Evolutionary conservation across 2,329 filamentous ascomycete species (phyloP), one percentile per base, ranked within the genome.

Genomic region (Neofusicoccum ribis): DNA sequence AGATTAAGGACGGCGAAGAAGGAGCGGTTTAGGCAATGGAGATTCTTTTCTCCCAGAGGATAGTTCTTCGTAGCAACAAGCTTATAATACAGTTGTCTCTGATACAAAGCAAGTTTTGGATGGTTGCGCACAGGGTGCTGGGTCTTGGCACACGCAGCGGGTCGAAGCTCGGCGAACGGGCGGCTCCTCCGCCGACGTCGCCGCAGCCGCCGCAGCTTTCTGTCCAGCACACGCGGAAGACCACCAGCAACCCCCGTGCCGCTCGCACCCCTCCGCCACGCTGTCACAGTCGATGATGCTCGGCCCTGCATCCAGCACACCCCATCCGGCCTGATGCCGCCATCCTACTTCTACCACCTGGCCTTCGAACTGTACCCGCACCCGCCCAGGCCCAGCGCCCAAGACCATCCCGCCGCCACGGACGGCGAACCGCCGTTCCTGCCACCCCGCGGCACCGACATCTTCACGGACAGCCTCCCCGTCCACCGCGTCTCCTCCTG

Each of bases 291-390:
- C 15, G 6, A 51, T 46, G 20, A 52, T 52, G 47, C 49, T 63
- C 39, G 37, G 46, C 27, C 49, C n/a, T 7, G 17, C 27, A 46
- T 43, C 37, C 27, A 8, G 9, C 5, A 17, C 20, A 44, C 2
- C 14, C 37, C 12, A n/a, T 20, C 47, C 27, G 50, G 60, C 49
- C 60, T 63, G 37, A 63, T 63, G 60, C 47, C 60, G 85, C 84
- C 84, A 74, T 82, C 84, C 59, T 88, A 87, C 74, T 88, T 88
- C 75, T 89, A 87, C 72, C 86, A 89, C 71, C 74, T 89, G 66
- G 81, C 80, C 68, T 81, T 89, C 70, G 86, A 89, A 81, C 77
- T 89, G 17, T 82, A 86, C 70, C 74, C 81, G 68, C 78, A 73
- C 15, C 72, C 73, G 34, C 68, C 69, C 36, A 67, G 64, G n/a